Conservation (phyloP, 176 grass and related monocot species). For the Tillandsia fasciculata region DNA sequence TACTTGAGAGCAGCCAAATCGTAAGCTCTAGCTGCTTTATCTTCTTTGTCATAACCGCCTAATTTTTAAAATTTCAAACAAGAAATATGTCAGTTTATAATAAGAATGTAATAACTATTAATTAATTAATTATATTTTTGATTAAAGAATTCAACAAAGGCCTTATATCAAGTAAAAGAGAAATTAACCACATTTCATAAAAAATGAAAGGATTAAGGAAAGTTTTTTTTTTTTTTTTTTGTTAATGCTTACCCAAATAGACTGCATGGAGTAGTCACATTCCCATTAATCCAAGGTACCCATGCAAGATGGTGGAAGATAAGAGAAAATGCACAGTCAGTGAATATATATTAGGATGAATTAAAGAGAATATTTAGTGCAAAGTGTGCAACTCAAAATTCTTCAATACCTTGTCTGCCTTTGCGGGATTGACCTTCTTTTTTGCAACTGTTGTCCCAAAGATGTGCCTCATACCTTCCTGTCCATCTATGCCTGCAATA, state of each 20-base stretch:
- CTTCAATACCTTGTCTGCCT: slow-evolving; percentile 71
- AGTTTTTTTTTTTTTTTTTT: no score
- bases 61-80: slow-evolving; percentile 7
- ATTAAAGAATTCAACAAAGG: no score
- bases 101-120: neutral
- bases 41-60: slow-evolving; percentile 99
- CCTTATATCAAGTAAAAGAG: no score
- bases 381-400: neutral
- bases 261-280: slow-evolving; percentile 29
- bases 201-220: no score
- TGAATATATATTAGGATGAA: neutral
- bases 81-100: neutral
- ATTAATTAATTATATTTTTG: no score
- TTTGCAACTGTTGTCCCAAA: slow-evolving; percentile 98
- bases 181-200: no score
- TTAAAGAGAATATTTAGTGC: neutral
- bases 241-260: slow-evolving; percentile 58
- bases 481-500: slow-evolving; percentile 96
- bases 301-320: no score
- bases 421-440: slow-evolving; percentile 98
- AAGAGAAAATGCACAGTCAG: no score
- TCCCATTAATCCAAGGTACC: neutral
- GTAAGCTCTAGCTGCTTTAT: slow-evolving; percentile 94
- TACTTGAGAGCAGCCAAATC: slow-evolving; percentile 99
- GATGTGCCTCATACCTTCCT: slow-evolving; percentile 87